Base-by-base conservation (phyloP, 345 rosid genomes). In the Camelina laxa region DNA sequence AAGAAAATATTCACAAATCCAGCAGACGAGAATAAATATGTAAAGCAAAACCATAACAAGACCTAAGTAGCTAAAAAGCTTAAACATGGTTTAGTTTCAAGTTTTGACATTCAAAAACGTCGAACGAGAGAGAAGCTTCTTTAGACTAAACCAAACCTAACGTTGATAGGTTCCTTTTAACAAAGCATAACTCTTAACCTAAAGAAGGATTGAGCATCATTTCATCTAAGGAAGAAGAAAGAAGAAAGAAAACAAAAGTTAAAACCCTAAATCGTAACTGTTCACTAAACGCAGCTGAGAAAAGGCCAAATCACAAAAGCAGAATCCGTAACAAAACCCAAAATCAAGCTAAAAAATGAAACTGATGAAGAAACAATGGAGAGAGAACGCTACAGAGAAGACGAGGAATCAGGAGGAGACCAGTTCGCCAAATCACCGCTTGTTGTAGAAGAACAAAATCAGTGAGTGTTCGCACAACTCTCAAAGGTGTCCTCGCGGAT, bases 21-120 rank as follows among this genome's bases (percentile, higher is more conserved):
- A 33, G 14, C 15, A 58, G 21, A 3, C 7, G 27, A 58, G 5
- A n/a, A 51, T 14, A 51, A 27, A 27, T 4, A 4, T 27, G 30
- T 27, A 27, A 27, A 27, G 5, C 30, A 27, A 21, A 51, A 11
- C 56, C 5, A 27, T 30, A 56, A n/a, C 41, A n/a, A 6, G 9
- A 56, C 31, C 30, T 27, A 27, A 27, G 1, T 27, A 27, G 30
- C 30, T 27, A 27, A 7, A 7, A 56, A 56, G 7, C 60, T 30
- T 30, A 30, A 56, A 56, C 60, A 56, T 30, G 39, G 20, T 56
- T 56, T 56, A 5, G 20, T 56, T 56, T 31, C 60, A 55, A 14
- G 38, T 55, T 17, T 20, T 19, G 55, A 49, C 54, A 58, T 16
- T 27, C 27, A 30, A 56, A 56, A 30, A 15, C 45, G 16, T 36